A percentile compares a stretch with the other conserved stretches of the same genome.
phyloP scores from a whole-genome alignment of 371 early-diverging fungal genomes.

The Umbelopsis sp. region DNA sequence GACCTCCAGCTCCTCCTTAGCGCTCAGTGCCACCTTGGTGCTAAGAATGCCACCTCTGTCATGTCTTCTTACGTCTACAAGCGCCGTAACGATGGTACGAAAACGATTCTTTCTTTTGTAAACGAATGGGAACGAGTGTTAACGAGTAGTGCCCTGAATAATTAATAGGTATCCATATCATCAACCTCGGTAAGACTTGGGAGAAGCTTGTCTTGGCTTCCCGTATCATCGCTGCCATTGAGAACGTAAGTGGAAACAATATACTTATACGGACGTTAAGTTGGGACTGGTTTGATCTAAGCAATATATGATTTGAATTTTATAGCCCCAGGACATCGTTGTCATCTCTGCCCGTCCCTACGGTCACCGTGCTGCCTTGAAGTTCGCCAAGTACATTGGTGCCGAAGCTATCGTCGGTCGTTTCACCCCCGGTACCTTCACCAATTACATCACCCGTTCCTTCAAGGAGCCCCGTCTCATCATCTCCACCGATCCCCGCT shows the following conservation, averaged over 20 bases:
- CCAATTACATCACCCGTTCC: slow-evolving; percentile 98
- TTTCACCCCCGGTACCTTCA: slow-evolving; percentile 99
- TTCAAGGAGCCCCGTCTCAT: slow-evolving; percentile 99
- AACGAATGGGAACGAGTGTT: background rate
- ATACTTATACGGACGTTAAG: background rate
- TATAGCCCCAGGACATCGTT: slow-evolving; percentile 85
- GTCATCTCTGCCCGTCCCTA: slow-evolving; percentile 96
- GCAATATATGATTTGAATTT: background rate
- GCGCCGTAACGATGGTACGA: slow-evolving; percentile 89
- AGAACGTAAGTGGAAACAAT: slow-evolving; percentile 62
- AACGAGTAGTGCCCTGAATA: background rate
- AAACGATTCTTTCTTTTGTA: background rate
- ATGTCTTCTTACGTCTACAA: slow-evolving; percentile 95
- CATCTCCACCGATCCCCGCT: slow-evolving; percentile 97
- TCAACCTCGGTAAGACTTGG: slow-evolving; percentile 99
- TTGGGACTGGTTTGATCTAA: no score
- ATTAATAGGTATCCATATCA: slow-evolving; percentile 76
- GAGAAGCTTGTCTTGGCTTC: slow-evolving; percentile 99
- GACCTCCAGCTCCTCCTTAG: slow-evolving; percentile 92
- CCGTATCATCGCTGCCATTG: slow-evolving; percentile 95
- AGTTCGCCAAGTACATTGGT: slow-evolving; percentile 97
- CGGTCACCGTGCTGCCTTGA: slow-evolving; percentile 98
- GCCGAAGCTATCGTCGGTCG: slow-evolving; percentile 98
- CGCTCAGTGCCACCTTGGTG: slow-evolving; percentile 91
- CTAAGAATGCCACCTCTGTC: slow-evolving; percentile 87